A percentile compares a stretch with the other conserved stretches of the same genome.
Evolutionary conservation across 345 rosid genomes (phyloP).

Genomic region (Eucalyptus polybractea): DNA sequence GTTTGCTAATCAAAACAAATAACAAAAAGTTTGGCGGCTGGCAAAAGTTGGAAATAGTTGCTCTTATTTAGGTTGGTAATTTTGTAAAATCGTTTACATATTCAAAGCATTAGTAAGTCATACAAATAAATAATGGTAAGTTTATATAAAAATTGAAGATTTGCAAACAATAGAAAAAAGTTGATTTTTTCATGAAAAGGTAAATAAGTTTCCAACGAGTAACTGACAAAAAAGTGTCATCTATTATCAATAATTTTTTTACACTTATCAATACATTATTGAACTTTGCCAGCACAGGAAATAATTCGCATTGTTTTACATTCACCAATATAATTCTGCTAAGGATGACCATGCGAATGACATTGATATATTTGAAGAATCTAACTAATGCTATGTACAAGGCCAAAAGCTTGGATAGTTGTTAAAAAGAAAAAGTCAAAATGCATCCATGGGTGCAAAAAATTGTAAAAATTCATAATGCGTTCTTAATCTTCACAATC

Average conservation of each 20-base stretch:
- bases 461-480: neutral
- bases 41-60: neutral
- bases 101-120: neutral
- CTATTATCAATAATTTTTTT: neutral
- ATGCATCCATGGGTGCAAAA: neutral
- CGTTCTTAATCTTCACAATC: neutral
- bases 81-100: neutral
- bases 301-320: neutral
- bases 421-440: neutral
- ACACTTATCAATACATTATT: neutral
- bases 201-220: neutral
- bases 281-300: neutral
- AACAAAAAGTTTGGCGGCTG: neutral
- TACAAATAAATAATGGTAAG: neutral
- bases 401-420: neutral
- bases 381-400: neutral
- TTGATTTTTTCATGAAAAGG: neutral
- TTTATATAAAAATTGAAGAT: neutral
- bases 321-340: neutral
- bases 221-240: neutral
- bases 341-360: neutral
- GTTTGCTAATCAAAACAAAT: neutral
- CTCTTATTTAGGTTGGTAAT: neutral
- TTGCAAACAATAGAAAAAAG: neutral
- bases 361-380: neutral